These are phyloP conservation scores for Phytophthora sojae DNA, from an alignment of 352 stramenopile genomes.

Conservation along the genomic window DNA sequence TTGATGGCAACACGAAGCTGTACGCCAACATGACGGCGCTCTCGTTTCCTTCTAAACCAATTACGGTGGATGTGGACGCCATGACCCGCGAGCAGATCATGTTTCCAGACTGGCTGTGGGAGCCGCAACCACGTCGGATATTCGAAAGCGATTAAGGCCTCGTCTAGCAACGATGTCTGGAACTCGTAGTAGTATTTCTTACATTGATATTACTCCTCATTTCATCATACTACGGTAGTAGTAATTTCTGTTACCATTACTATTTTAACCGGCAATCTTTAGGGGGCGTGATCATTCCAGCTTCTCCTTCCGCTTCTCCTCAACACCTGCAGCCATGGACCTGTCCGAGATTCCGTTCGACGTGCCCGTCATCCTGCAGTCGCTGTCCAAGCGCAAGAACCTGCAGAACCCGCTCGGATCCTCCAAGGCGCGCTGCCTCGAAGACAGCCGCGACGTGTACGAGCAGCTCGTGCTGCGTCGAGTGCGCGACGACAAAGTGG, in stretches of 20 bases:
- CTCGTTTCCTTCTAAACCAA: background rate
- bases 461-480: constrained; percentile 40
- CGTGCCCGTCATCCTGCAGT: constrained; percentile 40
- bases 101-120: constrained; percentile 8
- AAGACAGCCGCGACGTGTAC: constrained; percentile 38
- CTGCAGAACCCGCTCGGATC: constrained; percentile 41
- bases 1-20: background rate
- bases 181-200: no score
- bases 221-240: no score
- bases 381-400: constrained; percentile 27
- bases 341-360: constrained; percentile 41
- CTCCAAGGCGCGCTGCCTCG: constrained; percentile 39
- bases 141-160: background rate
- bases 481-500: constrained; percentile 40
- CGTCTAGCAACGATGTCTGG: no score
- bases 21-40: background rate
- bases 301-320: background rate
- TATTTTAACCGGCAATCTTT: no score
- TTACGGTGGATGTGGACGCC: background rate
- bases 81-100: constrained; percentile 6
- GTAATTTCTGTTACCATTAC: no score
- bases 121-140: background rate
- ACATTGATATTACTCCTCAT: no score
- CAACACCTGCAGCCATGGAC: constrained; percentile 24
- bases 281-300: background rate